A percentile compares a stretch with the other conserved stretches of the same genome.
These are phyloP conservation scores for Eucalyptus melliodora DNA, from an alignment of 345 rosid species.

Conservation along the genomic window DNA sequence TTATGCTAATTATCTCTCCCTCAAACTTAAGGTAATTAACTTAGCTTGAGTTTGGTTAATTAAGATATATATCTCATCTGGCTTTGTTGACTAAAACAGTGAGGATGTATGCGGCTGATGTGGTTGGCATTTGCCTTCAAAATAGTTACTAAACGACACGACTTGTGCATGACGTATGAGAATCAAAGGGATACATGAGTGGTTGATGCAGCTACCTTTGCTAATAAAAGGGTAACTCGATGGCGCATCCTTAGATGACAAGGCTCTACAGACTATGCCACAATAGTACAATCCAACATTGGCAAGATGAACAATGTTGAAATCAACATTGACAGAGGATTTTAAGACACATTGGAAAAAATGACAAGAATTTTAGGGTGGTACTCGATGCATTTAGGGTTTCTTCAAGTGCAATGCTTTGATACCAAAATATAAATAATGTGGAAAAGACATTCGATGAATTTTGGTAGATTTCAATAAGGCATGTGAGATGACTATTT, in stretches of 20 bases:
- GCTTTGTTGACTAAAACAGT: not conserved
- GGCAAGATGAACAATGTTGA: not conserved
- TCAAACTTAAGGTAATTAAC: not conserved
- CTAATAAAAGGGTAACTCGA: not conserved
- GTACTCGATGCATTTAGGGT: too few species aligned
- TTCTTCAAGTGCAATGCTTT: not conserved
- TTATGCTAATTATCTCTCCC: not conserved
- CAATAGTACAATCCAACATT: too few species aligned
- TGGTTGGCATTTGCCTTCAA: not conserved
- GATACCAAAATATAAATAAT: not conserved
- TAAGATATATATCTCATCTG: too few species aligned
- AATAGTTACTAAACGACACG: not conserved
- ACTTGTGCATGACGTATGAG: too few species aligned
- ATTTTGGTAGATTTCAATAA: not conserved
- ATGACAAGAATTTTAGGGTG: not conserved
- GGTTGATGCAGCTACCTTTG: not conserved
- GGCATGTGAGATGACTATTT: not conserved
- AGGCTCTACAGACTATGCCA: not conserved
- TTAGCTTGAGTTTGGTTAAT: not conserved
- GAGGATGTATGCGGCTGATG: not conserved
- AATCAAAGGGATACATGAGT: too few species aligned
- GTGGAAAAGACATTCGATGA: not conserved
- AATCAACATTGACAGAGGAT: not conserved
- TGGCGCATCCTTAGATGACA: not conserved
- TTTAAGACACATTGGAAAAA: not conserved